Conservation (phyloP, 805 yeast genomes). For the Barnettozyma vustinii region DNA sequence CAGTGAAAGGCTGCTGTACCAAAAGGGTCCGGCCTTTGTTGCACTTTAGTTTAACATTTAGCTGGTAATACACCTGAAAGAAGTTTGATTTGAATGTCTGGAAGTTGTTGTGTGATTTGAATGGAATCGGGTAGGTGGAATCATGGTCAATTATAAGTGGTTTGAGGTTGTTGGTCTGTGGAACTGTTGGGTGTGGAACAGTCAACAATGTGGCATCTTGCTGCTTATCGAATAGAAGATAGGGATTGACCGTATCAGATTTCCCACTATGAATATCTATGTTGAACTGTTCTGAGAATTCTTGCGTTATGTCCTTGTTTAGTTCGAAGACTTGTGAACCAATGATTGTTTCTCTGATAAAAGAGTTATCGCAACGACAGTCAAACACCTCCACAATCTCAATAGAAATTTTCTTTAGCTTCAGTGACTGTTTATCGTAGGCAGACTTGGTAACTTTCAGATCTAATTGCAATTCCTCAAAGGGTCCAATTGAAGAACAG, state of each 20-base stretch:
- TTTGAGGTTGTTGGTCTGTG: constrained; percentile 24
- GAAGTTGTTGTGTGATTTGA: constrained; percentile 45
- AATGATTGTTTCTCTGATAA: constrained; percentile 40
- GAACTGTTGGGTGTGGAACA: constrained; percentile 17
- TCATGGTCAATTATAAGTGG: constrained; percentile 24
- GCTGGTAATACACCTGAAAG: constrained; percentile 47
- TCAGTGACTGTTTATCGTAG: constrained; percentile 19
- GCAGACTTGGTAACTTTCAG: constrained; percentile 34
- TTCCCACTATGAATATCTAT: constrained; percentile 23
- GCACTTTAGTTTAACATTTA: constrained; percentile 36
- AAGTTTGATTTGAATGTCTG: constrained; percentile 38
- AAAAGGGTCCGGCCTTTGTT: constrained; percentile 48
- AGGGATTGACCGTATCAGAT: constrained; percentile 11
- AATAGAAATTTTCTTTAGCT: constrained; percentile 39
- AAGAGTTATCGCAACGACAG: constrained; percentile 31
- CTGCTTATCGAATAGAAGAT: constrained; percentile 26
- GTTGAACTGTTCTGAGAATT: constrained; percentile 23
- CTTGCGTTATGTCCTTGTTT: constrained; percentile 9
- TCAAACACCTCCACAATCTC: constrained; percentile 52
- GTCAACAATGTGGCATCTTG: constrained; percentile 27
- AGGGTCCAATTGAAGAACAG: constrained; percentile 52
- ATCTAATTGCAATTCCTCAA: constrained; percentile 39
- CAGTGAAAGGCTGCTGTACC: constrained; percentile 44
- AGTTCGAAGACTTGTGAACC: constrained; percentile 17
- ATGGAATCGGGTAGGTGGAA: constrained; percentile 24